Evolutionary conservation across 2,329 filamentous ascomycete species (phyloP), one percentile per base, ranked within the genome.

Genomic region (Aspergillus japonicus): DNA sequence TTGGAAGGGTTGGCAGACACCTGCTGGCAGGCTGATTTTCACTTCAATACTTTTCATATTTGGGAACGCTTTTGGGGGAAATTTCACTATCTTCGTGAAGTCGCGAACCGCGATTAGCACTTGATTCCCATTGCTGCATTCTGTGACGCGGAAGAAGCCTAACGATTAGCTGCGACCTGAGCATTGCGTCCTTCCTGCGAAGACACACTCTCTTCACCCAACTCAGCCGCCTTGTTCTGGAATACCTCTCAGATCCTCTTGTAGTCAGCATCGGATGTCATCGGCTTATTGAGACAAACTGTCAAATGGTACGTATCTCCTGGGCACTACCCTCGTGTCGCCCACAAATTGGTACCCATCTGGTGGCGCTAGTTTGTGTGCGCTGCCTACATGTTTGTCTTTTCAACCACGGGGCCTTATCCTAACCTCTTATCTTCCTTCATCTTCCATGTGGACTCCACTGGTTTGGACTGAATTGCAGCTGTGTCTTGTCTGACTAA

Each of bases 401-500:
- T 50, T 47, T 49, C 57, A 54, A 31, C 52, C 44, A 53, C 47
- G 57, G 24, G 14, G n/a, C 31, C 21, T 49, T 39, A 50, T 35
- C 53, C 48, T 51, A 47, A 23, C 52, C 49, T 35, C 33, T 35
- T 35, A 54, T 26, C 4, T 48, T 35, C n/a, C 50, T n/a, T 35
- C 48, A 12, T 14, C 47, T 53, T 42, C 50, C 39, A 44, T 42
- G 24, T 29, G 42, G 11, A 42, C 47, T 24, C 47, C 19, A 14
- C 23, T 53, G 26, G 47, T 21, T 44, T 44, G 29, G 51, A 35
- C 49, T 47, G 51, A 50, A 51, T 49, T 53, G 35, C 50, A 42
- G 50, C 56, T 47, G 35, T 55, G 50, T 11, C 11, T 51, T 42
- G 42, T 62, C 58, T 66, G 60, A 68, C 66, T 68, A 67, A 68